Evolutionary conservation across 805 yeast species (phyloP), one percentile per base, ranked within the genome.

Genomic region (Candida maris): DNA sequence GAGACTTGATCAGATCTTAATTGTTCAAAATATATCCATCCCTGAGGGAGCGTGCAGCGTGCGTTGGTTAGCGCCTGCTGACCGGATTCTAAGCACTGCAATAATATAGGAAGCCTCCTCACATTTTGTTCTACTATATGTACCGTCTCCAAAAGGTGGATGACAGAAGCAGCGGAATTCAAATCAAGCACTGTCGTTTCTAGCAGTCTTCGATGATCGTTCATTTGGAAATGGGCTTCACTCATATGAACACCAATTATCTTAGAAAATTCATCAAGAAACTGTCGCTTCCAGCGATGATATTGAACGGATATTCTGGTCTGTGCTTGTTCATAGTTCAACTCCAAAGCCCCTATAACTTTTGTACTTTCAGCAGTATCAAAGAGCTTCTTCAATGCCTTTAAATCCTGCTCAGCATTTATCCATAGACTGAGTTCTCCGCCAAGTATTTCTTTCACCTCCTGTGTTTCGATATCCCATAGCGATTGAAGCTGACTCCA

Each of bases 21-120:
- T 46, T 85, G 94, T 27, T 83, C 93, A 31, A 63, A 64, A 51
- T 64, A 75, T 1, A 79, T 42, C 82, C 88, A 81, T 19, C 70
- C 69, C 0, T 58, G 23, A 0, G 81, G 73, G 33, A 76, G 69
- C 16, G 63, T 64, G 41, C 59, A 71, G 29, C 81, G 59, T n/a
- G 67, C 61, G 19, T 68, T 65, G 2, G 62, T 25, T 15, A 63
- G 30, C 2, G 54, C 16, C 1, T 27, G 29, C 27, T 60, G 57
- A 8, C 71, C 68, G 2, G 45, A 27, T 24, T 56, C 46, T 31
- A 59, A 56, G 1, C 46, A 21, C 3, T 32, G 30, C 4, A 66
- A 37, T 2, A 34, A 19, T 7, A 24, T 23, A 6, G 42, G 45
- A 59, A 65, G 55, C 5, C 33, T 23, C 2, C 40, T 46, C 3